Evolutionary conservation across 2,329 filamentous ascomycete species (phyloP), one percentile per base, ranked within the genome.

Genomic region (Cercospora berteroae): DNA sequence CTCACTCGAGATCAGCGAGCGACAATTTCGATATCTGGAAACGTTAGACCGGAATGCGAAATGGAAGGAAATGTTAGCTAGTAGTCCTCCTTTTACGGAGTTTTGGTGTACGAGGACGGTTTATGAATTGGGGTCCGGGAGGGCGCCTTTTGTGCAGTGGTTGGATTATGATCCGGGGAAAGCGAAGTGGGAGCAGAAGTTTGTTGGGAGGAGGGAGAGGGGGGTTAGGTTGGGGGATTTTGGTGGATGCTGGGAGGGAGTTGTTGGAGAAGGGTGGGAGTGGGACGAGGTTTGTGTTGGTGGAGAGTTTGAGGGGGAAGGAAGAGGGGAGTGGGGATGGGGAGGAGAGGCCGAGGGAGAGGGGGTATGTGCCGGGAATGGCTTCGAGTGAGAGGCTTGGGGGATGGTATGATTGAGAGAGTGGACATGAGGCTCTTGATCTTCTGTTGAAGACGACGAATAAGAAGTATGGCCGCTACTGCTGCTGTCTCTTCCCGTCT

Each of bases 181-280:
- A 18, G 57, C 67, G 60, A 74, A 73, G 63, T 31, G 44, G 23
- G 42, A 69, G 69, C 71, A 73, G 67, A 64, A 18, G 63, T 72
- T 61, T 60, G 12, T 39, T n/a, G 10, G 36, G 5, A 52, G 48
- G 39, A 55, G 67, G 57, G 31, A 33, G 5, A 56, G 60, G 3
- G 70, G 72, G 3, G 64, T 73, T 20, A 73, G 67, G 42, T 39
- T 74, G 20, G 70, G 72, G 1, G 60, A 67, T 57, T 18, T 18
- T 74, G 36, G 66, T 69, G 4, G 71, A 73, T 69, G 71, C 70
- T 36, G 60, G 69, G 4, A 58, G 25, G 36, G 69, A 70, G 44
- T 77, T 76, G 73, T 83, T 73, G 36, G 63, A 67, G 44, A 62
- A 1, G 20, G 48, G 48, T 25, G 44, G 67, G 50, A 33, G 39